Evolutionary conservation across 179 eudicot genomes (phyloP).

Genomic region (Patellifolia procumbens): DNA sequence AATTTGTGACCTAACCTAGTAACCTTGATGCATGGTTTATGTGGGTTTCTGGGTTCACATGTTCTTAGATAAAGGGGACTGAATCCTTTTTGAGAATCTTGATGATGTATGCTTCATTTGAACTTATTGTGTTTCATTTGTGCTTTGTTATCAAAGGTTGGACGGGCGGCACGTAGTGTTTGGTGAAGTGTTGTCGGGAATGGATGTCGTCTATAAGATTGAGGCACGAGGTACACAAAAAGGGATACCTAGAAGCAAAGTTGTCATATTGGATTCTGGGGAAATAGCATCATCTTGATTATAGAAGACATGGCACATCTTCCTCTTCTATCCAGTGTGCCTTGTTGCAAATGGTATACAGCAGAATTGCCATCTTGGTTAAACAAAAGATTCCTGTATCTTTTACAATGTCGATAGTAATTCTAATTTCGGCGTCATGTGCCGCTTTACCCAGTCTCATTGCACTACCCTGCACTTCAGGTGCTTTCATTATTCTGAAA

Average conservation of each 20-base stretch:
- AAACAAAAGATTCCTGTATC: not conserved
- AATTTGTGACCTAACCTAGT: too few species aligned
- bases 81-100: not conserved
- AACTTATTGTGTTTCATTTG: not conserved
- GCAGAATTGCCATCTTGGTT: not conserved
- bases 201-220: slow-evolving; percentile 31
- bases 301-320: not conserved
- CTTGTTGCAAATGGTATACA: not conserved
- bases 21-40: not conserved
- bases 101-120: not conserved
- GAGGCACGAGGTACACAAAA: slow-evolving; percentile 26
- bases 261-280: slow-evolving; percentile 25
- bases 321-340: not conserved
- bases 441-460: not conserved
- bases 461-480: not conserved
- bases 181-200: slow-evolving; percentile 29
- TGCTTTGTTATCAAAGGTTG: slow-evolving; percentile 23
- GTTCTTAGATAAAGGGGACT: not conserved
- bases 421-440: not conserved
- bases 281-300: slow-evolving; percentile 16
- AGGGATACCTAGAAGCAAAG: slow-evolving; percentile 22
- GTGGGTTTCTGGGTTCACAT: not conserved
- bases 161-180: slow-evolving; percentile 31
- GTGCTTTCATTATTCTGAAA: not conserved
- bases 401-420: slow-evolving; percentile 2